Evolutionary conservation across 2,329 filamentous ascomycete species (phyloP), one percentile per base, ranked within the genome.

Genomic region (Colletotrichum somersetense): DNA sequence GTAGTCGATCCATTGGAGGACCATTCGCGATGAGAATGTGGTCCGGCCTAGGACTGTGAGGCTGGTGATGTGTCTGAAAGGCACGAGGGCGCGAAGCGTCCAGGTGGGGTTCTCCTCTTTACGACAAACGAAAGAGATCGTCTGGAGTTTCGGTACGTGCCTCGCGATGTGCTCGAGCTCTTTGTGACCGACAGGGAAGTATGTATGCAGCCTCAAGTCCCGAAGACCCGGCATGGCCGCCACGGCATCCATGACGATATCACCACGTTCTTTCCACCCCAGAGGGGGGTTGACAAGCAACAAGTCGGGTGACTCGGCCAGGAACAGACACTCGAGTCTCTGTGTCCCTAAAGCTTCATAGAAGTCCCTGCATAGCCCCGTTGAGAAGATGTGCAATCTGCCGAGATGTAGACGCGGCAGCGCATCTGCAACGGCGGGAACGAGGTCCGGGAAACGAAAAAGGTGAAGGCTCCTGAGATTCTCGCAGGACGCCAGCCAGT

Each of bases 191-290:
- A 67, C 20, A 11, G 48, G 2, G 33, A 56, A 71, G 2, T 14
- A 35, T 1, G 68, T 71, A 33, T 67, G 68, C 12, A 71, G 64
- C 11, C 56, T 62, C 33, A 71, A 33, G 50, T 67, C 50, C n/a
- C 50, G 68, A 26, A 71, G 68, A 42, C 52, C 18, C 18, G 42
- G 64, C 68, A 71, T 67, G 10, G 68, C 57, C 7, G 26, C 26
- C 30, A 71, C 68, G 20, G 68, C 68, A 4, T 62, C 52, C 50
- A 71, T 48, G 14, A 62, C 42, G 10, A 50, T 14, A 33, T 20
- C 5, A 18, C 23, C 23, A 5, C 64, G 65, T 14, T 64, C n/a
- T 20, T 5, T 44, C 38, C 6, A 18, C 8, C 12, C 40, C 7
- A 23, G 18, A 23, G 40, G 8, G 30, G 38, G 38, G 14, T n/a